Evolutionary conservation across 1,139 yeast genomes (phyloP), one percentile per base, ranked within the genome.

Genomic region (Scheffersomyces parashehatae): DNA sequence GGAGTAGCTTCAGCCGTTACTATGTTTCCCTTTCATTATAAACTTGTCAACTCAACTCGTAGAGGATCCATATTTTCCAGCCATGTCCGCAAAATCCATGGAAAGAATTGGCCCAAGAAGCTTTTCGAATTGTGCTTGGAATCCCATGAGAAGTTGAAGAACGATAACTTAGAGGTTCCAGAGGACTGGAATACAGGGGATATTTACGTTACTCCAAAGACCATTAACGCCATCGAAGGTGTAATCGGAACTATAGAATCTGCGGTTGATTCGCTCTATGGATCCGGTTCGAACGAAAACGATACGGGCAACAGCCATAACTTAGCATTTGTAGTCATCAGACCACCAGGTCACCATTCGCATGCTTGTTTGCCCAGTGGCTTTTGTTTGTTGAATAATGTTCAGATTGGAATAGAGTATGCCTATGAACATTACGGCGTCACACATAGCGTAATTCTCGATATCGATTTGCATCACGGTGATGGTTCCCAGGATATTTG

Each of bases 271-370:
- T 58, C 56, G 31, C 51, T 54, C 7, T 51, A 48, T 28, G 50
- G 50, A 9, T 6, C 26, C 7, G 35, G 35, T 11, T 14, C 35
- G 3, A 43, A 38, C 30, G 40, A 28, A 11, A 43, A 43, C 15
- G 44, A 42, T 3, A 50, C 46, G 13, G 58, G 55, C 11, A 60
- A 62, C 6, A 67, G 68, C 34, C 79, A 81, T 47, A 77, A 74
- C 50, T 72, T 85, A 44, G 85, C 85, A 2, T 87, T 87, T 65
- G 83, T 84, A 0, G 81, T 83, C 3, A 78, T 88, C 37, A 71
- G 96, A 43, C 95, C 95, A 2, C 95, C 96, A 0, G 96, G 96
- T 1, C 96, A 88, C 59, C 96, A 88, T 60, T 85, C 90, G n/a
- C 95, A 87, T 55, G 86, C 90, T 0, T 81, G 86, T 47, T 75